Percentiles rank a stretch among this genome's conserved stretches.
Conservation (phyloP, 2,329 filamentous ascomycete species). For the Sporothrix sp. region DNA sequence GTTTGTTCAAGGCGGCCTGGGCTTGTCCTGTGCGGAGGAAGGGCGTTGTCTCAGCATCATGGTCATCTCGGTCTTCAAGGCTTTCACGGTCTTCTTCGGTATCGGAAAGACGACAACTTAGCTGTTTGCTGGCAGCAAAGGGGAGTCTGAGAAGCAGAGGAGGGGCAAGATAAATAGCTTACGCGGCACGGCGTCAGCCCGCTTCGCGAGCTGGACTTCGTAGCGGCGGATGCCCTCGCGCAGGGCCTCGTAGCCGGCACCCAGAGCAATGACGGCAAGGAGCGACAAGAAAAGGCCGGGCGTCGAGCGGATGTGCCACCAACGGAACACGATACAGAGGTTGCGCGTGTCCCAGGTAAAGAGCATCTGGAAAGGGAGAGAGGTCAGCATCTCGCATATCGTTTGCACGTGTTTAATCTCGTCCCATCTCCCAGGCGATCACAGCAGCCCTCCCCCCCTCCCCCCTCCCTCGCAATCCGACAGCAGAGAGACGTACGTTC, state of each 20-base stretch:
- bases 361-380: constrained; percentile 61
- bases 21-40: constrained; percentile 65
- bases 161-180: constrained; percentile 24
- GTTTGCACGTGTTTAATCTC: no score
- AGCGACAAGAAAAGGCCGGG: constrained; percentile 72
- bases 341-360: constrained; percentile 93
- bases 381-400: not conserved
- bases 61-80: constrained; percentile 22
- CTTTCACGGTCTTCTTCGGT: constrained; percentile 4
- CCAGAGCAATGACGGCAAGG: constrained; percentile 68
- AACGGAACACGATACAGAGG: constrained; percentile 90
- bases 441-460: not conserved
- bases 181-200: constrained; percentile 43
- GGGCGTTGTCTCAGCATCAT: constrained; percentile 53
- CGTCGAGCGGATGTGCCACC: constrained; percentile 76
- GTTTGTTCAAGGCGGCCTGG: constrained; percentile 50
- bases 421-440: no score
- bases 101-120: constrained; percentile 6
- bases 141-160: not conserved
- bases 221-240: constrained; percentile 69
- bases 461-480: not conserved
- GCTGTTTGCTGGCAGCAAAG: constrained; percentile 6
- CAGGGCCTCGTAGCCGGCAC: constrained; percentile 87
- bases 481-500: constrained; percentile 55
- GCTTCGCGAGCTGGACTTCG: constrained; percentile 47